Evolutionary conservation across 2,329 filamentous ascomycete genomes (phyloP), one percentile per base, ranked within the genome.

Genomic region (Ophiostoma triangulosporum): DNA sequence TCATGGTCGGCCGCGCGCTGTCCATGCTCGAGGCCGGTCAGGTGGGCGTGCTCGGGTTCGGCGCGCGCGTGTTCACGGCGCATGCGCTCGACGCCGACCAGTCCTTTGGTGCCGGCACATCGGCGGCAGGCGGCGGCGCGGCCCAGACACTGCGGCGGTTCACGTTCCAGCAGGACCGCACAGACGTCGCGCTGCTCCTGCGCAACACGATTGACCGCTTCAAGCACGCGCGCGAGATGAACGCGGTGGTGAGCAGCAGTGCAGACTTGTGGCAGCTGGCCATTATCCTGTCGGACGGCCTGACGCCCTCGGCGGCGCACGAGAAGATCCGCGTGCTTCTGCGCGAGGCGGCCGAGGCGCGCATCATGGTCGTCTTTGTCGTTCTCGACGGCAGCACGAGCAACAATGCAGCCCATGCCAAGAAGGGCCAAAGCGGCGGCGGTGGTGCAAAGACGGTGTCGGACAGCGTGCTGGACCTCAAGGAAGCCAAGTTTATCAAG

Each of bases 291-390:
- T 95, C 88, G 0, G 93, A 99, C 63, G 93, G 94, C 8, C 80
- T 97, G 24, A 96, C 90, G 60, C 88, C 94, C 51, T 81, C 78
- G 35, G 72, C 75, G 1, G 84, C 90, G 48, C 91, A 97, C 66
- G 87, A 89, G 17, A 76, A 80, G 5, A 90, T 98, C 60, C 78
- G 86, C 15, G 75, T 88, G 5, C 75, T 97, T 22, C 81, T 98
- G 11, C 77, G 93, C 9, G 84, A 91, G 68, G 91, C 93, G 1
- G 82, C 89, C 63, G 90, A 96, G 67, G 88, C 96, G 69, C 77
- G 89, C 15, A 94, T 99, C 64, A 96, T 98, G 88, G 83, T 97
- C 58, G 91, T 98, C 6, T 99, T 98, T 66, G 88, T 98, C 62
- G 86, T 99, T 62, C 88, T 98, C 64, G 93, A 98, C 71, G 76